These are phyloP conservation scores for Chalaropsis thielavioides DNA, from an alignment of 2,329 filamentous ascomycete species.

Conservation along the genomic window DNA sequence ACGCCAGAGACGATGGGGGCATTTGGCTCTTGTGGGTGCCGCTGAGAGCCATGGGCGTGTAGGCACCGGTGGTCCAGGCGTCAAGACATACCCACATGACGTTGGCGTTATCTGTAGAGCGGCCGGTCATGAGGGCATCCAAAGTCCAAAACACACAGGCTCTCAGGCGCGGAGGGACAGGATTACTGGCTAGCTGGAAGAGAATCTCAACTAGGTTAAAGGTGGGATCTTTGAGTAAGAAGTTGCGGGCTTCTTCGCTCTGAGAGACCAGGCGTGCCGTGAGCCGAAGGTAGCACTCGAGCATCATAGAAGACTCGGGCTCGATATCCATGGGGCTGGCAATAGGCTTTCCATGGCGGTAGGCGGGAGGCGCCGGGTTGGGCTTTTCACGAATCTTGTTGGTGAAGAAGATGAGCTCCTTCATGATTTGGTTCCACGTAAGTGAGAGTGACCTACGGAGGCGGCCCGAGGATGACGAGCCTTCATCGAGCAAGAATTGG, in stretches of 20 bases:
- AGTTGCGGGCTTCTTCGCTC: constrained; percentile 57
- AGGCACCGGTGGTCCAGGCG: constrained; percentile 56
- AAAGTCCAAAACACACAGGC: constrained; percentile 74
- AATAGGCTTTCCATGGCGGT: constrained; percentile 45
- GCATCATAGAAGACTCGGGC: constrained; percentile 88
- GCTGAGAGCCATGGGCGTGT: constrained; percentile 23
- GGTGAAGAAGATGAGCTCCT: constrained; percentile 74
- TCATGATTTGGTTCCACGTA: constrained; percentile 86
- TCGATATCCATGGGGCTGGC: constrained; percentile 62
- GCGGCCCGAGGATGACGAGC: constrained; percentile 52
- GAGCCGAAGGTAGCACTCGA: constrained; percentile 83
- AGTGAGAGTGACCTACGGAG: constrained; percentile 71
- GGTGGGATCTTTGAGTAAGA: constrained; percentile 50
- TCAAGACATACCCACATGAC: constrained; percentile 72
- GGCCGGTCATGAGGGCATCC: constrained; percentile 59
- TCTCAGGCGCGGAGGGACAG: constrained; percentile 60
- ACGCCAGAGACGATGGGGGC: constrained; percentile 19
- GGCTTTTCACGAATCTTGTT: constrained; percentile 63
- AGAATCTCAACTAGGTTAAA: constrained; percentile 61
- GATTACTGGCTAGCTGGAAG: constrained; percentile 63
- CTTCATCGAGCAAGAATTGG: constrained; percentile 78
- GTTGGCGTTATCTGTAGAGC: constrained; percentile 50
- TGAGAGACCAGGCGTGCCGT: constrained; percentile 68
- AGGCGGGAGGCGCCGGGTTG: constrained; percentile 28
- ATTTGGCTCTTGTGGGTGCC: constrained; percentile 19